Conservation (phyloP, 768 basidiomycete genomes). For the Russula earlei region DNA sequence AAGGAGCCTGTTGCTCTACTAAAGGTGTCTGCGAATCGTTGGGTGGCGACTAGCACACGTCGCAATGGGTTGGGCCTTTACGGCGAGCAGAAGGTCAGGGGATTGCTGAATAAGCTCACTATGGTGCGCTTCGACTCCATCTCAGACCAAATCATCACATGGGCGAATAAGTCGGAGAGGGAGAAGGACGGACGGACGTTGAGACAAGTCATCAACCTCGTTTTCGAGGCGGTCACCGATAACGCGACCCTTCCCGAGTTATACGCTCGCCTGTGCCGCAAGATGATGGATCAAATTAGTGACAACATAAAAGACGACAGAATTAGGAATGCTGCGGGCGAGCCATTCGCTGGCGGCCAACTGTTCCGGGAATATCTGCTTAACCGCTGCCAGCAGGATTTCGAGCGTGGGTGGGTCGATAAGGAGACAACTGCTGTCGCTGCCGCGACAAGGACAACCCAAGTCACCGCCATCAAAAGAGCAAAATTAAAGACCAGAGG, state of each 20-base stretch:
- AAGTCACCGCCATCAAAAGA: conserved; percentile 62
- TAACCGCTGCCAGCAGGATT: conserved; percentile 95
- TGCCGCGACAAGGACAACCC: conserved; percentile 71
- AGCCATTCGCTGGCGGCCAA: conserved; percentile 86
- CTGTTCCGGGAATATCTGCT: conserved; percentile 95
- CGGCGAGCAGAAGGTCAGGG: conserved; percentile 79
- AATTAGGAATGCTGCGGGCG: conserved; percentile 71
- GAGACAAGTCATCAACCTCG: conserved; percentile 90
- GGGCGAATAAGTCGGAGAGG: conserved; percentile 89
- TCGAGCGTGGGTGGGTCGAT: conserved; percentile 89
- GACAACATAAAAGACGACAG: conserved; percentile 82
- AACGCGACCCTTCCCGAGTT: conserved; percentile 95
- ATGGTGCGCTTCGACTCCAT: conserved; percentile 96
- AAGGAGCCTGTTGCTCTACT: conserved; percentile 72
- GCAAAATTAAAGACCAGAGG: conserved; percentile 28
- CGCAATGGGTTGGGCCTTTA: conserved; percentile 36
- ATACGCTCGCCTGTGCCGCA: conserved; percentile 91
- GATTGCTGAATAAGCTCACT: conserved; percentile 88
- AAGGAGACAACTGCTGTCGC: conserved; percentile 83
- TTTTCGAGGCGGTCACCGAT: conserved; percentile 96
- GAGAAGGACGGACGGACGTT: conserved; percentile 92
- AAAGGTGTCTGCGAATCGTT: conserved; percentile 68
- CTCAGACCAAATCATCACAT: conserved; percentile 87
- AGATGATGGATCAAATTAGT: conserved; percentile 93
- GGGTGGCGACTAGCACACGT: conserved; percentile 49